A percentile compares a stretch with the other conserved stretches of the same genome.
Conservation (phyloP, 495 filamentous ascomycete species). For the Darksidea phi region DNA sequence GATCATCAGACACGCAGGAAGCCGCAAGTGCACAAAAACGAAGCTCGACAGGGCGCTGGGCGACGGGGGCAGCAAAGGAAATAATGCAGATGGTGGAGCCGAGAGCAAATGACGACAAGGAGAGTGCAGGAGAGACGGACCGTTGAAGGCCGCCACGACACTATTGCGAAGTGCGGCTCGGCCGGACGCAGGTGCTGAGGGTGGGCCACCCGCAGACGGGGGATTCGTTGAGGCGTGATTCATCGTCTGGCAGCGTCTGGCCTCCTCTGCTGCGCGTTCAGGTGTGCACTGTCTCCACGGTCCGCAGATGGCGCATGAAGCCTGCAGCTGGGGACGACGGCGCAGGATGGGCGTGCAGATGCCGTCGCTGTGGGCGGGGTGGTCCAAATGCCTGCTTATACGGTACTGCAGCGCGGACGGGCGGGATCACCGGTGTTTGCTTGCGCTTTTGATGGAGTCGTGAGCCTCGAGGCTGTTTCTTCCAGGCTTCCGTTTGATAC, state of each 20-base stretch:
- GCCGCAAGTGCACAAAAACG: background rate
- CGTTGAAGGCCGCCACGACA: constrained; percentile 76
- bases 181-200: constrained; percentile 48
- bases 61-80: background rate
- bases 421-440: background rate
- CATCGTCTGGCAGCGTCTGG: constrained; percentile 19
- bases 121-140: constrained; percentile 51
- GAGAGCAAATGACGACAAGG: too few species aligned
- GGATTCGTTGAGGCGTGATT: constrained; percentile 35
- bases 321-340: too few species aligned
- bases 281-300: constrained; percentile 1
- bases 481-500: background rate
- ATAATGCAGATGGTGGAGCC: background rate
- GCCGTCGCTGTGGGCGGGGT: background rate
- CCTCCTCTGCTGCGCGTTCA: constrained; percentile 22
- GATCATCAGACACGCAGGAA: background rate
- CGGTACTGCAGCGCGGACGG: too few species aligned
- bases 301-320: constrained; percentile 22
- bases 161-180: constrained; percentile 62
- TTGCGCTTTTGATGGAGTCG: background rate
- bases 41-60: background rate
- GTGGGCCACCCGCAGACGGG: constrained; percentile 49
- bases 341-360: constrained; percentile 1
- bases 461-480: too few species aligned
- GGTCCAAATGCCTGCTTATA: too few species aligned